These are phyloP conservation scores for Uronychia setigera DNA, from an alignment of 73 alveolate species.

Conservation along the genomic window DNA sequence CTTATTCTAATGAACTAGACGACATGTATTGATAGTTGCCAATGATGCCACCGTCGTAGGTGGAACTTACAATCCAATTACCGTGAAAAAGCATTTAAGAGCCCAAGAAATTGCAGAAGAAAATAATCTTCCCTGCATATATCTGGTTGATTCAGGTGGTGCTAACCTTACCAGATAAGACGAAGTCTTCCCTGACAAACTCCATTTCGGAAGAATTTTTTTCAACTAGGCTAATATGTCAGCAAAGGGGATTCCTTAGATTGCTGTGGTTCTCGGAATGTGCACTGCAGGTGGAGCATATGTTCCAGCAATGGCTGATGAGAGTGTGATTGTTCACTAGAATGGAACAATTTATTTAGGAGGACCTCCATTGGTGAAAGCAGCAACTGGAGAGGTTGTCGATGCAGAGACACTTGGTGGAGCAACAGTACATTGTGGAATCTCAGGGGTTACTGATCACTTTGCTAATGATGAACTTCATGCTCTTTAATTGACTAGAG, in stretches of 20 bases:
- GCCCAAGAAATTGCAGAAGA: conserved; percentile 96
- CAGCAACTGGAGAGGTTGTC: conserved; percentile 96
- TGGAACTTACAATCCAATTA: conserved; percentile 95
- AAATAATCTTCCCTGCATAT: conserved; percentile 94
- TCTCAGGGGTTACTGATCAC: conserved; percentile 95
- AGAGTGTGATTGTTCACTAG: conserved; percentile 89
- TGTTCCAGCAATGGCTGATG: conserved; percentile 98
- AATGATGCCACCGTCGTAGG: conserved; percentile 95
- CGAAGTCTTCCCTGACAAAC: conserved; percentile 92
- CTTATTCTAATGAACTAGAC: background rate
- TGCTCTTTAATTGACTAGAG: conserved; percentile 71
- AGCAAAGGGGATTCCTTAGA: conserved; percentile 80
- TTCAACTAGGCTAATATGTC: conserved; percentile 92
- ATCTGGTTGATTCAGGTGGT: conserved; percentile 98
- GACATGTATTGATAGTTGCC: conserved; percentile 89
- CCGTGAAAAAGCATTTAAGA: conserved; percentile 96
- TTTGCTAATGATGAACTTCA: conserved; percentile 85
- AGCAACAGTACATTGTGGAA: conserved; percentile 89
- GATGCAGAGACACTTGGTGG: conserved; percentile 94
- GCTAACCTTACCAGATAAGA: conserved; percentile 86
- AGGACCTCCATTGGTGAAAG: conserved; percentile 98
- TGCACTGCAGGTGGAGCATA: conserved; percentile 99
- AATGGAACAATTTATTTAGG: conserved; percentile 96
- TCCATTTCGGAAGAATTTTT: conserved; percentile 96
- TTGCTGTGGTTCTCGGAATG: conserved; percentile 90